Percentiles rank a stretch among this genome's conserved stretches.
Conservation (phyloP, 2,329 filamentous ascomycete species). For the Xylariaceae sp. region DNA sequence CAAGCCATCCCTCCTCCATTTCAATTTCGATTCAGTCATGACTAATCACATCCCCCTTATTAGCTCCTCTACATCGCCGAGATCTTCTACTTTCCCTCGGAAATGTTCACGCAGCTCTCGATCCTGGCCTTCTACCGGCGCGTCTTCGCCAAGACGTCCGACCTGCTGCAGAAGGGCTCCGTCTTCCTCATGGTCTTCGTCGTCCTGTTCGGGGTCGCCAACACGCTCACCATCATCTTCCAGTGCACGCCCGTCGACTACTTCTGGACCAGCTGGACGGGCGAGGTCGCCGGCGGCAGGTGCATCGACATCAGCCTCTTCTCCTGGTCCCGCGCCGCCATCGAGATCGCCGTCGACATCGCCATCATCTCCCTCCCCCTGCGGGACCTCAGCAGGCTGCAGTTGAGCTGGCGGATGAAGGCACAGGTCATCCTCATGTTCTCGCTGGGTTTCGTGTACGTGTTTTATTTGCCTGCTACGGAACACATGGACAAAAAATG, state of each 20-base stretch:
- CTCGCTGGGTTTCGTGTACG: slow-evolving; percentile 6
- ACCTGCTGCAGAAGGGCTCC: slow-evolving; percentile 3
- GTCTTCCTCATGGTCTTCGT: slow-evolving; percentile 6
- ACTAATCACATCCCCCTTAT: no score
- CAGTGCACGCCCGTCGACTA: slow-evolving; percentile 7
- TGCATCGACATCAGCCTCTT: slow-evolving; percentile 11
- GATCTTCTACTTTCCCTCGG: slow-evolving; percentile 7
- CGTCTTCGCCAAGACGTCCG: slow-evolving; percentile 7
- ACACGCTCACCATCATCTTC: slow-evolving; percentile 8
- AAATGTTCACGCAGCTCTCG: slow-evolving; percentile 11
- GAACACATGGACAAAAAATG: no score
- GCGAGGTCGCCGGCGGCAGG: slow-evolving; percentile 2
- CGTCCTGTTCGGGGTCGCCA: slow-evolving; percentile 7
- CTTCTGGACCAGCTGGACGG: slow-evolving; percentile 9
- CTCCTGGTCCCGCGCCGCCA: slow-evolving; percentile 7
- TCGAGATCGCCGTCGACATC: slow-evolving; percentile 10
- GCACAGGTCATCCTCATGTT: slow-evolving; percentile 6
- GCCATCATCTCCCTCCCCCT: slow-evolving; percentile 9
- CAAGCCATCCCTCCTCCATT: background rate
- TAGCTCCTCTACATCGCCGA: slow-evolving; percentile 9
- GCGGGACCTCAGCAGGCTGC: slow-evolving; percentile 2
- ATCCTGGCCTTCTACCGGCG: slow-evolving; percentile 10
- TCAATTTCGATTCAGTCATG: no score
- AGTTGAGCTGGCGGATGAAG: slow-evolving; percentile 9
- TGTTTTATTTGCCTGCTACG: no score